phyloP scores from a whole-genome alignment of 2,329 filamentous ascomycete species.

The Fusarium hostae region DNA sequence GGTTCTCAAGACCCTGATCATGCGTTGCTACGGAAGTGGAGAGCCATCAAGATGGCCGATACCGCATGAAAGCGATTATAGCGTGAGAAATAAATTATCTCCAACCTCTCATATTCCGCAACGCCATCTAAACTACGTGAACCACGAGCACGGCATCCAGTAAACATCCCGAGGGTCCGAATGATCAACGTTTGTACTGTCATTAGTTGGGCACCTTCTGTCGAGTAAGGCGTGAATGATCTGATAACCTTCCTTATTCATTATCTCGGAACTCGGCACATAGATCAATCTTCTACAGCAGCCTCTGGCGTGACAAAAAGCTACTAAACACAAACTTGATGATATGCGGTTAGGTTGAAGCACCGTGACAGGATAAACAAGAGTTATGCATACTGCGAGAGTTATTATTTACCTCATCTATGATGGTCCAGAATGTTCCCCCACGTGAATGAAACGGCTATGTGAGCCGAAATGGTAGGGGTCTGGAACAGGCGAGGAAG shows the following conservation, averaged over 20 bases:
- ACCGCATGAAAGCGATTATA: neutral
- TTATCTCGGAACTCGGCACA: slow-evolving; percentile 5
- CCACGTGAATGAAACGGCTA: neutral
- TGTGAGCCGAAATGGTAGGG: neutral
- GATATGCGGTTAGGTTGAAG: neutral
- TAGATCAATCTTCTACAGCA: neutral
- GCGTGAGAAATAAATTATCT: neutral
- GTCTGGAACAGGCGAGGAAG: neutral
- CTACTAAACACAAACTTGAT: neutral
- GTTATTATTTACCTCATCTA: neutral
- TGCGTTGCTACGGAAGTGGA: neutral
- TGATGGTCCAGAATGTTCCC: neutral
- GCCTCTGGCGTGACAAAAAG: neutral
- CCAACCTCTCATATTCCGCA: neutral
- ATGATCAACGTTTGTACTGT: neutral
- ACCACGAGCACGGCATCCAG: fast-evolving
- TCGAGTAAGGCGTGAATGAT: neutral
- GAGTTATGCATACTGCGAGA: slow-evolving; percentile 2
- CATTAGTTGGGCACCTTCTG: neutral
- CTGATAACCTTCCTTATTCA: slow-evolving; percentile 3
- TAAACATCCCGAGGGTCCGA: neutral
- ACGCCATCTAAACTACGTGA: neutral
- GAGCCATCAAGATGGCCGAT: neutral
- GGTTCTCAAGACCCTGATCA: neutral
- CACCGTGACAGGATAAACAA: neutral